A percentile compares a stretch with the other conserved stretches of the same genome.
Conservation (phyloP, 495 filamentous ascomycete genomes). For the Eremomyces bilateralis region DNA sequence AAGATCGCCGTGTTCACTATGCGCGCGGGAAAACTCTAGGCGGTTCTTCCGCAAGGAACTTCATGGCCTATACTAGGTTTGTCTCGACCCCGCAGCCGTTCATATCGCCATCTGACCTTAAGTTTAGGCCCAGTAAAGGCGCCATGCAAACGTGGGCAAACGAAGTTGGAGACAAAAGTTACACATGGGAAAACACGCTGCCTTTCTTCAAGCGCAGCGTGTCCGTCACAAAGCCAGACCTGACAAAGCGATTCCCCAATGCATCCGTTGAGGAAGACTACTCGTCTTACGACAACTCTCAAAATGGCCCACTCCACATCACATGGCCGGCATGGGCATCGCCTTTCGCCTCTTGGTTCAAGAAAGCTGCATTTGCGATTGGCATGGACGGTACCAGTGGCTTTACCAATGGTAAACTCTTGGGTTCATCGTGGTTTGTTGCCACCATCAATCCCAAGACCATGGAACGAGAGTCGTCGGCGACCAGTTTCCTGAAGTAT, state of each 20-base stretch:
- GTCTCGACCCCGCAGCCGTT: conserved; percentile 17
- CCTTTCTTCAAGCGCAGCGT: conserved; percentile 23
- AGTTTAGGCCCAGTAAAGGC: too few relatives aligned
- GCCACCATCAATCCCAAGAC: conserved; percentile 19
- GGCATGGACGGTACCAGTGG: conserved; percentile 15
- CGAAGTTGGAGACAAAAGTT: conserved; percentile 22
- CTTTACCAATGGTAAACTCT: conserved; percentile 23
- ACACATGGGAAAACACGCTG: conserved; percentile 22
- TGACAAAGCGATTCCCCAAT: conserved; percentile 4
- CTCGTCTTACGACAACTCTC: conserved; percentile 7
- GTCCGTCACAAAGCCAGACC: conserved; percentile 16
- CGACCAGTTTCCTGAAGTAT: conserved; percentile 21
- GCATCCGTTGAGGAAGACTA: conserved; percentile 11
- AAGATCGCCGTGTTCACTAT: too few relatives aligned
- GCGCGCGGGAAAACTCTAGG: background rate
- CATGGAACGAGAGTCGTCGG: conserved; percentile 18
- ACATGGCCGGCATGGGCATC: conserved; percentile 10
- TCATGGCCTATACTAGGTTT: conserved; percentile 9
- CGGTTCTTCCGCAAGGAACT: background rate
- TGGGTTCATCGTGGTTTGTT: conserved; percentile 23
- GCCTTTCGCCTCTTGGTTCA: conserved; percentile 16
- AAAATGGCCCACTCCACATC: conserved; percentile 8
- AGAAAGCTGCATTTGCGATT: conserved; percentile 15
- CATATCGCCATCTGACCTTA: too few relatives aligned
- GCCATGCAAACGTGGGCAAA: conserved; percentile 28